Evolutionary conservation across 2,329 filamentous ascomycete species (phyloP), one percentile per base, ranked within the genome.

Genomic region (Alternaria gansuensis): DNA sequence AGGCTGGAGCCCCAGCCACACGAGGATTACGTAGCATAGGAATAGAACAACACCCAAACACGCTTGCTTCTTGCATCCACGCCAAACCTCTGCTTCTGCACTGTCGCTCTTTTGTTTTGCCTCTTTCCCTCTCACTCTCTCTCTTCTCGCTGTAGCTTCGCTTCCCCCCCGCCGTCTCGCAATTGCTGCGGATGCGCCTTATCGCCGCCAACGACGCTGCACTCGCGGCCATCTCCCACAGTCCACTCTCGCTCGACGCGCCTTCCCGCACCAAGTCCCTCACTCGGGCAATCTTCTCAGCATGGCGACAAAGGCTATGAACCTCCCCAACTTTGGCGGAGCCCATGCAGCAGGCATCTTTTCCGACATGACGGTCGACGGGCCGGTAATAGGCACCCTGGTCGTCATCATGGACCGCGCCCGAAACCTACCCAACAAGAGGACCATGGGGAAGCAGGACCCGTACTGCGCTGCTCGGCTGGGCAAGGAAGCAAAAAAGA

Each of bases 381-480:
- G 95, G 1, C 94, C 95, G 3, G 85, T 91, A 60, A 97, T 99
- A 72, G 95, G 95, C 67, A 98, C 93, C 2, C 83, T 99, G 68
- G 92, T 99, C 45, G 86, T 93, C 57, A 89, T 99, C 71, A 87
- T 98, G 72, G 95, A 99, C 81, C 87, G 93, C 68, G 95, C 93
- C 51, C 98, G 97, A 86, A 99, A 99, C 77, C 82, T 99, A 68
- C 95, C 95, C 50, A 99, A 99, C 80, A 83, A 93, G 69, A 96
- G 96, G 82, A 95, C 93, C 5, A 97, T 99, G 83, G 95, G 95
- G 55, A 99, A 99, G 81, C 95, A 99, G 81, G 93, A 98, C 76
- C 94, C 95, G 0, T 99, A 98, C 79, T 97, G 93, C 79, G 95
- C 95, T 36, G 93, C 93, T 31, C 85, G 95, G 53, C 81, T 99